These are phyloP conservation scores for Ascoidea asiatica DNA, from an alignment of 805 yeast species.

Conservation along the genomic window DNA sequence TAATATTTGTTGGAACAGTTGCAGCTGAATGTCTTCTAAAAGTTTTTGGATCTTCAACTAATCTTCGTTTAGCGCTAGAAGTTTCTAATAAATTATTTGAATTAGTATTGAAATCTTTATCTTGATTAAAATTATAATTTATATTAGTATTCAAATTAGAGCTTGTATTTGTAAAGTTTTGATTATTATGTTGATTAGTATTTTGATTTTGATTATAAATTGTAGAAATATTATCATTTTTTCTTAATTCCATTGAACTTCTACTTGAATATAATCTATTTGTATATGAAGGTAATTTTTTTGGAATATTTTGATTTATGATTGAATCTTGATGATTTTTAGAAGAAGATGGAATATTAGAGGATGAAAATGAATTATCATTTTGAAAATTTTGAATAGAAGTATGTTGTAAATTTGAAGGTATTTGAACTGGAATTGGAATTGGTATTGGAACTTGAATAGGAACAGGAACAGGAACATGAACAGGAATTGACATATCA, in stretches of 20 bases:
- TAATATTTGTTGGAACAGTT: conserved; percentile 2
- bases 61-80: conserved; percentile 4
- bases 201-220: not conserved
- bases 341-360: too few relatives aligned
- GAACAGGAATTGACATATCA: not conserved
- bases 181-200: not conserved
- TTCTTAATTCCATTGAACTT: not conserved
- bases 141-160: not conserved
- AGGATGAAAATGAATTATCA: not conserved
- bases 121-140: too few relatives aligned
- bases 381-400: not conserved
- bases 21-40: conserved; percentile 9
- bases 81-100: not conserved
- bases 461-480: not conserved
- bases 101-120: too few relatives aligned
- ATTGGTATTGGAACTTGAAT: too few relatives aligned
- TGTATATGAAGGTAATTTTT: not conserved
- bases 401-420: too few relatives aligned
- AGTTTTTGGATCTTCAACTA: conserved; percentile 3
- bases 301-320: not conserved
- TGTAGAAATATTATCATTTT: not conserved
- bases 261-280: not conserved
- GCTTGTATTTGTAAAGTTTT: not conserved
- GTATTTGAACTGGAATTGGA: too few relatives aligned
- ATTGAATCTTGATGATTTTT: too few relatives aligned